These are phyloP conservation scores for Vitis hybrid DNA, from an alignment of 177 flowering plant species.

Conservation along the genomic window DNA sequence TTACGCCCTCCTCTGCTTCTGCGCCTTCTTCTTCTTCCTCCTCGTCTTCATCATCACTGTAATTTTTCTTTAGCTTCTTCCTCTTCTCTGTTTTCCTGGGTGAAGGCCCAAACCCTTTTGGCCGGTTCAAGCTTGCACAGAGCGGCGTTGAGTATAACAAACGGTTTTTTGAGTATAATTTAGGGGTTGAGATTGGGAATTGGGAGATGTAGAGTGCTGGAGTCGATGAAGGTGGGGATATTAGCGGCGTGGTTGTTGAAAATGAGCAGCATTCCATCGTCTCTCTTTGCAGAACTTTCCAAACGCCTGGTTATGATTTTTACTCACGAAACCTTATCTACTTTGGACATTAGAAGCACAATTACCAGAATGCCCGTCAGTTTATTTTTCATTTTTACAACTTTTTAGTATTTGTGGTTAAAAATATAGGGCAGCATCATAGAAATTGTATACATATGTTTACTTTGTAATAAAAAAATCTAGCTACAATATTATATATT, in stretches of 20 bases:
- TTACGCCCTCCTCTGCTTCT: slow-evolving; percentile 47
- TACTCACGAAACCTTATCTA: too few relatives aligned
- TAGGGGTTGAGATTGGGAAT: slow-evolving; percentile 16
- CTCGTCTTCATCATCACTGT: slow-evolving; percentile 28
- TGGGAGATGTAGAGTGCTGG: slow-evolving; percentile 13
- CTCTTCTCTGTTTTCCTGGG: slow-evolving; percentile 30
- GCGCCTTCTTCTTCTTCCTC: slow-evolving; percentile 35
- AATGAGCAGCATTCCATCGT: slow-evolving; percentile 29
- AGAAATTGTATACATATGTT: too few relatives aligned
- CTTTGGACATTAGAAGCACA: too few relatives aligned
- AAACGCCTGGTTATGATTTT: slow-evolving; percentile 6
- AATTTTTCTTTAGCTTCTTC: slow-evolving; percentile 15
- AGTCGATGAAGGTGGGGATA: slow-evolving; percentile 6
- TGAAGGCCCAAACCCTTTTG: slow-evolving; percentile 73
- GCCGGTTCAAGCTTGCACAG: slow-evolving; percentile 52
- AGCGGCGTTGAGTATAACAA: slow-evolving; percentile 4
- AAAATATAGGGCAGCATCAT: too few relatives aligned
- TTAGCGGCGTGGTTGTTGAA: slow-evolving; percentile 13
- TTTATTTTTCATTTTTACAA: too few relatives aligned
- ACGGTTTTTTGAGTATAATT: background rate
- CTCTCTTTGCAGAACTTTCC: background rate
- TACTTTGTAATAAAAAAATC: too few relatives aligned
- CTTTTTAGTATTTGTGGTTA: too few relatives aligned
- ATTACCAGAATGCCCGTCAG: too few relatives aligned
- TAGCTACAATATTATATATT: too few relatives aligned